phyloP scores from a whole-genome alignment of 345 rosid genomes.

The Balakata baccata region DNA sequence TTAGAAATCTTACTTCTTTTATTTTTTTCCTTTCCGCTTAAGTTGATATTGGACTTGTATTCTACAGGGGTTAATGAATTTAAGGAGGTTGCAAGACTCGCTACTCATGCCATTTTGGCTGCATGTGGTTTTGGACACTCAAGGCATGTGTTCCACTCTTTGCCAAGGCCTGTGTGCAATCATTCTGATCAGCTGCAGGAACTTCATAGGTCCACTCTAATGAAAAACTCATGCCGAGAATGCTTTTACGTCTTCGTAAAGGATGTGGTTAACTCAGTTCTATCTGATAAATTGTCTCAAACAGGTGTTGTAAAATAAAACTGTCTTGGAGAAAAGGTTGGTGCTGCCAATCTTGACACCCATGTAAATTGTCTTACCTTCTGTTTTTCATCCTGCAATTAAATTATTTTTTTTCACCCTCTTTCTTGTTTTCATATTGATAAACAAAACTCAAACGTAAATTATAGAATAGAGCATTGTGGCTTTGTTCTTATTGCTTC shows the following conservation, averaged over 20 bases:
- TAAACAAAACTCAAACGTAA: too few species aligned
- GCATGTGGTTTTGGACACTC: constrained; percentile 47
- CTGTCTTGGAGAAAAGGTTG: background rate
- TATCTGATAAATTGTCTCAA: constrained; percentile 23
- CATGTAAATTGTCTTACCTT: background rate
- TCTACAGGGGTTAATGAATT: constrained; percentile 41
- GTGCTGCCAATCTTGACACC: background rate
- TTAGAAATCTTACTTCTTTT: background rate
- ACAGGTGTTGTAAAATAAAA: background rate
- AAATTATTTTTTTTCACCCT: background rate
- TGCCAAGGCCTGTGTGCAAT: constrained; percentile 28
- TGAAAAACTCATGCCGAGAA: constrained; percentile 46
- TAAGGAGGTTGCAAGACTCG: constrained; percentile 49
- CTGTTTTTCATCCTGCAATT: background rate
- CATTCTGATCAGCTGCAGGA: constrained; percentile 27
- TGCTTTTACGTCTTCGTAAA: constrained; percentile 46
- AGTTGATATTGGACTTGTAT: background rate
- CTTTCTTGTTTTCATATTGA: background rate
- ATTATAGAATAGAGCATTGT: too few species aligned
- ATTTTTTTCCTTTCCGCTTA: too few species aligned
- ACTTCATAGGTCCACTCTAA: constrained; percentile 24
- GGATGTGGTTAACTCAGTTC: constrained; percentile 34
- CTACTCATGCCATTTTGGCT: constrained; percentile 51
- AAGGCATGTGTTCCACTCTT: constrained; percentile 15
- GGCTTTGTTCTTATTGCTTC: too few species aligned